Percentiles rank a stretch among this genome's conserved stretches.
These are phyloP conservation scores for Solanum tarijense DNA, from an alignment of 257 asterid genomes.

Conservation along the genomic window DNA sequence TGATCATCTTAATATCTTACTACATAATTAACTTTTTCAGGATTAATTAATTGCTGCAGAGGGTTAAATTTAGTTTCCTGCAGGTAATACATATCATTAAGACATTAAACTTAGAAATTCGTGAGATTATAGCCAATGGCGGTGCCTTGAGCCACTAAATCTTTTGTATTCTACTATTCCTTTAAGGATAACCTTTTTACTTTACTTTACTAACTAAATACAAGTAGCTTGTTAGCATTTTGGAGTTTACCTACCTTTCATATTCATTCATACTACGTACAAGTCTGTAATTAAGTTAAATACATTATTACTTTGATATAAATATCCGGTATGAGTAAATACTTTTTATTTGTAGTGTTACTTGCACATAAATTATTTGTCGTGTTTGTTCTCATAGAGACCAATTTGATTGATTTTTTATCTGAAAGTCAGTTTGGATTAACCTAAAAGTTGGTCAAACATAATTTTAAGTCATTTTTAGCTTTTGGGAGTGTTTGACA, in stretches of 20 bases:
- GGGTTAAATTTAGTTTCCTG: too few species aligned
- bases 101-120: background rate
- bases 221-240: background rate
- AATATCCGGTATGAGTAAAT: background rate
- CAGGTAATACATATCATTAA: constrained; percentile 24
- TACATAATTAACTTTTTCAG: background rate
- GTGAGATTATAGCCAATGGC: background rate
- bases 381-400: background rate
- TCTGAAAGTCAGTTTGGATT: too few species aligned
- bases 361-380: background rate
- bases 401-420: background rate
- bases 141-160: constrained; percentile 40
- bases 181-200: background rate
- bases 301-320: too few species aligned
- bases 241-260: background rate
- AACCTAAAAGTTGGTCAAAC: too few species aligned
- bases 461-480: too few species aligned
- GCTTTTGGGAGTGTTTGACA: too few species aligned
- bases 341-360: background rate
- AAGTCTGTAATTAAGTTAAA: background rate
- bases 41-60: background rate
- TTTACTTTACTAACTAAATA: background rate
- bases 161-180: background rate
- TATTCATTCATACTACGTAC: background rate
- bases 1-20: constrained; percentile 1